Evolutionary conservation across 192 early-diverging fungal genomes (phyloP).

Genomic region (Linnemannia elongata): DNA sequence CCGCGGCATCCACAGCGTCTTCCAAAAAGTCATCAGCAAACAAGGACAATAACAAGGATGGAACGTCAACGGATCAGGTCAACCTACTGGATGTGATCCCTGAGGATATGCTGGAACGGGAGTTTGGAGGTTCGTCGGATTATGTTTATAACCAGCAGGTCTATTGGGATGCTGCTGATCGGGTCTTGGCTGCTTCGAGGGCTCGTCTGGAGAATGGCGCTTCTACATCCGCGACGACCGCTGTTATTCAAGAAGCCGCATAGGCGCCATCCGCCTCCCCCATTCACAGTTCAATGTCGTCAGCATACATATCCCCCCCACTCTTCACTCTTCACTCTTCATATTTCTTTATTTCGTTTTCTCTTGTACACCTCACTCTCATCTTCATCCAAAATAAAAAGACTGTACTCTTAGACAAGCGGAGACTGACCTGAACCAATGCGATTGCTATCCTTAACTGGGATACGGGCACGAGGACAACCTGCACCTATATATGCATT

Average conservation of each 20-base stretch:
- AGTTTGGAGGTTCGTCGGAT: conserved; percentile 80
- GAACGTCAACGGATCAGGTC: conserved; percentile 55
- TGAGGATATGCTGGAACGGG: conserved; percentile 70
- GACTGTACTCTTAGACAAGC: background rate
- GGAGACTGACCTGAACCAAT: no score
- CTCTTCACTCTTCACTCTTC: background rate
- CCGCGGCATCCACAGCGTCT: background rate
- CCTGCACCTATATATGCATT: no score
- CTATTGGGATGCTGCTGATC: conserved; percentile 73
- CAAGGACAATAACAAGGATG: background rate
- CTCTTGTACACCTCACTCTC: background rate
- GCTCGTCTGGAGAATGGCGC: conserved; percentile 14
- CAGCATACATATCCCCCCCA: background rate
- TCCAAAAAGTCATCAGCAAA: conserved; percentile 9
- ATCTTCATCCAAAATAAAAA: background rate
- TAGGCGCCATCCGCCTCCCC: background rate
- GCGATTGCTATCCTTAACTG: no score
- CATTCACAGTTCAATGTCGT: no score
- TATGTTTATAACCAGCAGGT: conserved; percentile 77
- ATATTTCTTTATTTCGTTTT: background rate
- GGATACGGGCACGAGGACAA: no score
- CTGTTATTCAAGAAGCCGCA: conserved; percentile 1
- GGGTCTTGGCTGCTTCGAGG: conserved; percentile 15
- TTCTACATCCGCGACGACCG: background rate
- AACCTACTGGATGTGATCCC: conserved; percentile 67